Percentiles rank a stretch among this genome's conserved stretches.
Evolutionary conservation across 2,329 filamentous ascomycete genomes (phyloP).

Genomic region (Xylaria arbuscula): DNA sequence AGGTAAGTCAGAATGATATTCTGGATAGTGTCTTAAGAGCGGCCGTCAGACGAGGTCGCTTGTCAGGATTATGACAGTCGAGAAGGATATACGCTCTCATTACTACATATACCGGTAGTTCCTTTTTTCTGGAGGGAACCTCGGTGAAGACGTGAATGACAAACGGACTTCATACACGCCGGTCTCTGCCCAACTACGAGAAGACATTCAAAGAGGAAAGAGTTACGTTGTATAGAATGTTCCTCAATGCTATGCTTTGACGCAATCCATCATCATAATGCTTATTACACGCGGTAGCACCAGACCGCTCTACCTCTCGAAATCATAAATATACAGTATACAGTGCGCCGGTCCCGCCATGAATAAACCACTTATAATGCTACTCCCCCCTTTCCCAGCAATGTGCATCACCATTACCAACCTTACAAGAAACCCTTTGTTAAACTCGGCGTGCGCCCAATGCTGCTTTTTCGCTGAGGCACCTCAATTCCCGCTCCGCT

Average conservation of each 20-base stretch:
- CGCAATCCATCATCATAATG: slow-evolving; percentile 25
- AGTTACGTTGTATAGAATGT: background rate
- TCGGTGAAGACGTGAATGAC: background rate
- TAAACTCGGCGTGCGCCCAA: slow-evolving; percentile 72
- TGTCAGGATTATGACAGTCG: too few species aligned
- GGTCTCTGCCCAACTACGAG: background rate
- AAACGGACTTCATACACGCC: background rate
- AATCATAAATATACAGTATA: slow-evolving; percentile 19
- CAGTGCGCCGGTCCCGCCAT: slow-evolving; percentile 26
- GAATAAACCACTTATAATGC: slow-evolving; percentile 27
- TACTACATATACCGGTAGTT: too few species aligned
- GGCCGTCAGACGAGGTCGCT: too few species aligned
- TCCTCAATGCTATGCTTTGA: slow-evolving; percentile 7
- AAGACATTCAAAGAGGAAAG: background rate
- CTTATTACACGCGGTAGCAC: slow-evolving; percentile 18
- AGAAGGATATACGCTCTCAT: too few species aligned
- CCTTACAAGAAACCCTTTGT: slow-evolving; percentile 80
- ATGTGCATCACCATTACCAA: background rate
- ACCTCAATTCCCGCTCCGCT: slow-evolving; percentile 60
- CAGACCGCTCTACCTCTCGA: background rate
- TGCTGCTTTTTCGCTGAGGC: slow-evolving; percentile 73
- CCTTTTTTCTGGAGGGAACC: background rate
- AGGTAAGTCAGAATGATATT: too few species aligned
- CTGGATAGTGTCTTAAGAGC: too few species aligned
- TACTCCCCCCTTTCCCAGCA: background rate